Percentiles rank a stretch among this genome's conserved stretches.
Evolutionary conservation across 2,329 filamentous ascomycete species (phyloP).

Genomic region (Ustulina deusta): DNA sequence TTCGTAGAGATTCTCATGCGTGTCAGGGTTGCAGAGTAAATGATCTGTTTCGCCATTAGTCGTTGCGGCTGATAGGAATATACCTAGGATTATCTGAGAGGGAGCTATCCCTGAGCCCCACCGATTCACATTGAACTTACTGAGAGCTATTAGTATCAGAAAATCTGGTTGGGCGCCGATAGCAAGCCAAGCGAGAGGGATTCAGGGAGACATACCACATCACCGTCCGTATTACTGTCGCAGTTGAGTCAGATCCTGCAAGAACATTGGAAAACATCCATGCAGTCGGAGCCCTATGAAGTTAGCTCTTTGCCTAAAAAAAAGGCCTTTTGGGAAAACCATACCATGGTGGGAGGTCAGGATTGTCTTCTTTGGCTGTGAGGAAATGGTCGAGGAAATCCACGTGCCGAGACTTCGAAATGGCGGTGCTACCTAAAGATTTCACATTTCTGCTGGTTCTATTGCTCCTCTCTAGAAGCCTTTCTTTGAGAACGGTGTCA

Average conservation of each 20-base stretch:
- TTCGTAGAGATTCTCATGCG: conserved; percentile 42
- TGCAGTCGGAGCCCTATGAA: conserved; percentile 41
- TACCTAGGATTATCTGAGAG: neutral
- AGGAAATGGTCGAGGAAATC: conserved; percentile 30
- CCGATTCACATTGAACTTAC: conserved; percentile 11
- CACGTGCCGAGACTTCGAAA: conserved; percentile 1
- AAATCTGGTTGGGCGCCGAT: neutral
- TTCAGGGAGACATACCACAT: conserved; percentile 15
- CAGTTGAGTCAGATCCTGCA: conserved; percentile 38
- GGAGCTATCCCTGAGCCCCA: neutral
- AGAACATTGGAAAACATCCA: conserved; percentile 42
- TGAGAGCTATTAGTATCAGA: conserved; percentile 4
- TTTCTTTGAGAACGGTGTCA: conserved; percentile 20
- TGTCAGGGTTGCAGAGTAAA: conserved; percentile 46
- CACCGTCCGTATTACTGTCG: conserved; percentile 48
- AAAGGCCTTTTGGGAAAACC: neutral
- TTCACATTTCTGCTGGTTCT: neutral
- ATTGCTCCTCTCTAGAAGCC: conserved; percentile 21
- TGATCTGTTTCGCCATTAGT: conserved; percentile 31
- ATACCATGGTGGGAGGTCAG: conserved; percentile 40
- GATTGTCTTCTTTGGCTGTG: conserved; percentile 35
- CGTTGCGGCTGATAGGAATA: neutral
- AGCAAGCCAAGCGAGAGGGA: neutral
- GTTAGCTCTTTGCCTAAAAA: conserved; percentile 1
- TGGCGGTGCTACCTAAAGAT: conserved; percentile 25